Evolutionary conservation across 306 rosid species (phyloP), one percentile per base, ranked within the genome.

Genomic region (Prunus kanzakura): DNA sequence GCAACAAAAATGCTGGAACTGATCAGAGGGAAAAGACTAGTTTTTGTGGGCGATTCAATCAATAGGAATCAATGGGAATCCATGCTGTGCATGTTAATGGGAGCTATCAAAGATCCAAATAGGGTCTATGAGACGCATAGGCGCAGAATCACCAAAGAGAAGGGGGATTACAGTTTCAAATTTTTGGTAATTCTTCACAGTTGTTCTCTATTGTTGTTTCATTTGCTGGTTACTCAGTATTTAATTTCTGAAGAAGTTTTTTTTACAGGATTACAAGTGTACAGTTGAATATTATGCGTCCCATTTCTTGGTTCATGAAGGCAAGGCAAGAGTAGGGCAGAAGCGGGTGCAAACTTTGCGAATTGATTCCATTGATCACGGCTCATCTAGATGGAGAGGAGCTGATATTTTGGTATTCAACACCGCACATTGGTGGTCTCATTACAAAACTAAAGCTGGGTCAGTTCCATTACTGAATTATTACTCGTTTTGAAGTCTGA

Each of bases 391-490:
- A 84, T 95, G 98, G 98, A 87, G 88, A 79, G 96, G 87, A 62
- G 97, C 98, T 79, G 91, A 92, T 86, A 73, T 92, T 83, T 81
- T 95, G 90, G 81, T 95, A 76, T 92, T 95, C 82, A 95, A 95
- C 79, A 87, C 97, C 50, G 98, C 96, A 51, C 97, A 95, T 88
- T 92, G 98, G 98, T 92, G 98, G 98, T 86, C 97, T 22, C 97
- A 95, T 88, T 83, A 77, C 88, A 95, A 95, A 82, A 95, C 97
- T 67, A 83, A 95, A 83, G 84, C 97, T 12, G 97, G 99, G 99
- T 95, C 69, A 86, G 95, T 77, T 58, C 69, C 68, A 8, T 75
- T 72, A 71, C 76, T 72, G 7, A 63, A 23, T 74, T 80, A 45
- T 14, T 54, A 56, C 38, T 29, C 18, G 8, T 43, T 16, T 64